These are phyloP conservation scores for Jasminum sambac DNA, from an alignment of 257 asterid species.

Conservation along the genomic window DNA sequence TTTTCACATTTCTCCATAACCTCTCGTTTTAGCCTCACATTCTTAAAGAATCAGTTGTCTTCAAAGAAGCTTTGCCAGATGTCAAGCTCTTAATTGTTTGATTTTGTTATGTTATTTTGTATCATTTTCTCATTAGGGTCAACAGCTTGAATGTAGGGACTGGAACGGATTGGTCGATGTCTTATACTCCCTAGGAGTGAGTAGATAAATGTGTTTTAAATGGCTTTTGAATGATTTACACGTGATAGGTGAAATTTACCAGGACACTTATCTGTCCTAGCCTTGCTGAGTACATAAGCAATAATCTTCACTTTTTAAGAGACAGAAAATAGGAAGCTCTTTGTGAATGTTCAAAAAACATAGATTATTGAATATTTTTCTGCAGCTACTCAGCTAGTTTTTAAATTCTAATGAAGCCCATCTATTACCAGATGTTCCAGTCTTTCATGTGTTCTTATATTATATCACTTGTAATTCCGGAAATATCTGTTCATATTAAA, in stretches of 20 bases:
- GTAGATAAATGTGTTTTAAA: not conserved
- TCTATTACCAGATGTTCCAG: not conserved
- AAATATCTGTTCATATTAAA: not conserved
- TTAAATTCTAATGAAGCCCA: not conserved
- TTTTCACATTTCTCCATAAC: too few species aligned
- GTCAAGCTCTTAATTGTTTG: not conserved
- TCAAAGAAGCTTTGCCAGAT: too few species aligned
- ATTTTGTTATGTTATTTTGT: not conserved
- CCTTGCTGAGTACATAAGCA: not conserved
- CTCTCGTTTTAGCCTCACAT: too few species aligned
- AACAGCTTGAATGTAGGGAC: conserved; percentile 1
- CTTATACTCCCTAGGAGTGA: not conserved
- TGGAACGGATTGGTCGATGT: not conserved
- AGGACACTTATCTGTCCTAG: not conserved
- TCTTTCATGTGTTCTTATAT: not conserved
- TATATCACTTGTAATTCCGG: not conserved
- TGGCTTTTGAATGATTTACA: not conserved
- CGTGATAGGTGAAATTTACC: not conserved
- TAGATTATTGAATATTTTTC: not conserved
- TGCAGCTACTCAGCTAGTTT: not conserved
- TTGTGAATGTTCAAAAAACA: not conserved
- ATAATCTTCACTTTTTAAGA: not conserved
- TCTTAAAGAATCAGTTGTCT: too few species aligned
- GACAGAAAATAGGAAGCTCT: not conserved
- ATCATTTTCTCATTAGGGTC: not conserved